Evolutionary conservation across 129 eudicot species (phyloP).

Genomic region (Flaveria trinervia): DNA sequence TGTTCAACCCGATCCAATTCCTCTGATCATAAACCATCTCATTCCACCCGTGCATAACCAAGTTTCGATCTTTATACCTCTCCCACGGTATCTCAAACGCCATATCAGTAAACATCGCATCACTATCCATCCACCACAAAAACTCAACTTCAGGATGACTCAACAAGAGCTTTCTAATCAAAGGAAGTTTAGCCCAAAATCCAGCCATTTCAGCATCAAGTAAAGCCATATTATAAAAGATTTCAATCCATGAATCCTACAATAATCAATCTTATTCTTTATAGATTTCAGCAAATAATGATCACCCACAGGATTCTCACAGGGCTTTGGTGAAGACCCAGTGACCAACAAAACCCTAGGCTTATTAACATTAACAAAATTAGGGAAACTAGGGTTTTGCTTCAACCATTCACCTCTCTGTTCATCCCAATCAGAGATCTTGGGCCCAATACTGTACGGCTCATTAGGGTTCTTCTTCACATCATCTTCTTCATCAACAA

Average conservation of each 20-base stretch:
- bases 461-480: constrained; percentile 49
- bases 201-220: constrained; percentile 94
- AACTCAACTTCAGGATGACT: constrained; percentile 90
- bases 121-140: constrained; percentile 96
- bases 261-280: constrained; percentile 83
- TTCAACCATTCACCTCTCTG: constrained; percentile 75
- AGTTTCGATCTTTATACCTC: constrained; percentile 60
- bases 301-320: constrained; percentile 93
- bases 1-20: constrained; percentile 91
- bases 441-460: constrained; percentile 72
- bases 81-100: constrained; percentile 89
- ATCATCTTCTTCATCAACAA: constrained; percentile 69
- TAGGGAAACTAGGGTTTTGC: constrained; percentile 59
- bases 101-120: constrained; percentile 96
- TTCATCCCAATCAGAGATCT: constrained; percentile 77
- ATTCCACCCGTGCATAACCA: constrained; percentile 87
- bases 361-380: constrained; percentile 54
- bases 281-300: constrained; percentile 78
- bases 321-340: constrained; percentile 86
- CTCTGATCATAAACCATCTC: constrained; percentile 73
- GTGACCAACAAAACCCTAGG: constrained; percentile 83
- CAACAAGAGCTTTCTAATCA: constrained; percentile 69
- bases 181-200: constrained; percentile 85
- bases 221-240: constrained; percentile 78
- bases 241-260: constrained; percentile 79